phyloP scores from a whole-genome alignment of 108 stramenopile genomes.

The Conticribra guillardii region DNA sequence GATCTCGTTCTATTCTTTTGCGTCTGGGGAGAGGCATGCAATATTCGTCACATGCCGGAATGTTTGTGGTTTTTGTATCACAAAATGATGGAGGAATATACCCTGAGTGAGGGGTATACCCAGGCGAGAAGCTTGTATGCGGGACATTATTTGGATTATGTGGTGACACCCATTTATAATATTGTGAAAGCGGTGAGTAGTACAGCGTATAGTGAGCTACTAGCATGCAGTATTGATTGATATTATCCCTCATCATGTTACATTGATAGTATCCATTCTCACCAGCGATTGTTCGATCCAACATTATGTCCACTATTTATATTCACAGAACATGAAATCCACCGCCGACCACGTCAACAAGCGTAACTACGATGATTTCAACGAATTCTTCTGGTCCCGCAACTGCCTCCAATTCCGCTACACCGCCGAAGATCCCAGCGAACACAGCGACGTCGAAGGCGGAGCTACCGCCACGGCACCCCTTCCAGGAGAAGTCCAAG shows the following conservation, averaged over 20 bases:
- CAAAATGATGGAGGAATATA: slow-evolving; percentile 96
- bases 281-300: not conserved
- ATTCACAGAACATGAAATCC: slow-evolving; percentile 74
- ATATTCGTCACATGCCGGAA: slow-evolving; percentile 98
- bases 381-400: slow-evolving; percentile 99
- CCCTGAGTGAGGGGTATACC: slow-evolving; percentile 47
- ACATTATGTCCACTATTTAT: not conserved
- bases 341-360: slow-evolving; percentile 84
- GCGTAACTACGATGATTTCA: slow-evolving; percentile 98
- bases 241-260: too few species aligned
- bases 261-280: too few species aligned
- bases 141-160: slow-evolving; percentile 94
- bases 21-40: slow-evolving; percentile 97
- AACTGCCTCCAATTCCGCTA: slow-evolving; percentile 90
- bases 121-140: slow-evolving; percentile 86
- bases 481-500: slow-evolving; percentile 61
- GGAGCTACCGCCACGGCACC: slow-evolving; percentile 45
- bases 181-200: slow-evolving; percentile 75
- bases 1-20: slow-evolving; percentile 96
- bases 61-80: slow-evolving; percentile 98
- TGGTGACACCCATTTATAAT: slow-evolving; percentile 91
- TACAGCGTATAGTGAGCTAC: not conserved
- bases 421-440: slow-evolving; percentile 54
- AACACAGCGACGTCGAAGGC: slow-evolving; percentile 52
- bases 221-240: not conserved